Evolutionary conservation across 202 grass and related monocot genomes (phyloP), one percentile per base, ranked within the genome.

Genomic region (Cymbopogon flexuosus): DNA sequence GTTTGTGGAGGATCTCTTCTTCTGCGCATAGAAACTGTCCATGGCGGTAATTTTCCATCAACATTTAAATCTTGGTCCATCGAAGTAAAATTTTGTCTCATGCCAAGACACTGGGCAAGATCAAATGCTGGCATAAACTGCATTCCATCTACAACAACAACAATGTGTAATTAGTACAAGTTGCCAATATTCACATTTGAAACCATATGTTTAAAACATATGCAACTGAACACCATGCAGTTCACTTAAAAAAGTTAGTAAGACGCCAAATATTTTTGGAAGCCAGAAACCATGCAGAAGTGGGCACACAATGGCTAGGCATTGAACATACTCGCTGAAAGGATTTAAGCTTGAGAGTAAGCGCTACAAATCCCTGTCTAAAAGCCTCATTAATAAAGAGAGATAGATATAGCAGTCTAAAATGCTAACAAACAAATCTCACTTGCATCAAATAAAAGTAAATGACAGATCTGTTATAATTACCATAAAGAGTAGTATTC

Each of bases 1-100:
- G 84, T 76, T 83, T 90, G 91, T 75, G 87, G 65, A 88, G 82
- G 42, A 85, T 91, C 84, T 82, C 87, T 96, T 93, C 82, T 91
- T 82, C 86, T 84, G 62, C 87, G 80, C 72, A 75, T 45, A 80
- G 77, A 73, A 69, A 65, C 72, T 56, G 84, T 51, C 68, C 88
- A 91, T 43, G 88, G 90, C 29, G 57, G 62, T 79, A 82, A 66
- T 65, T 83, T 91, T 88, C 68, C 85, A 85, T 95, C 96, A 83
- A 69, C 73, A 80, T 57, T 83, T 75, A 76, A 72, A 73, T 88
- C 82, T 42, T 65, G 72, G 29, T 91, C 92, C 42, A 78, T 73
- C 30, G 82, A 87, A 89, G 81, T 45, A 83, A 88, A 93, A 63
- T 77, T 89, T 75, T 91, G 88, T 81, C 84, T 91, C 46, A 85